phyloP scores from a whole-genome alignment of 169 alveolate species.

The Cryptosporidium canis region DNA sequence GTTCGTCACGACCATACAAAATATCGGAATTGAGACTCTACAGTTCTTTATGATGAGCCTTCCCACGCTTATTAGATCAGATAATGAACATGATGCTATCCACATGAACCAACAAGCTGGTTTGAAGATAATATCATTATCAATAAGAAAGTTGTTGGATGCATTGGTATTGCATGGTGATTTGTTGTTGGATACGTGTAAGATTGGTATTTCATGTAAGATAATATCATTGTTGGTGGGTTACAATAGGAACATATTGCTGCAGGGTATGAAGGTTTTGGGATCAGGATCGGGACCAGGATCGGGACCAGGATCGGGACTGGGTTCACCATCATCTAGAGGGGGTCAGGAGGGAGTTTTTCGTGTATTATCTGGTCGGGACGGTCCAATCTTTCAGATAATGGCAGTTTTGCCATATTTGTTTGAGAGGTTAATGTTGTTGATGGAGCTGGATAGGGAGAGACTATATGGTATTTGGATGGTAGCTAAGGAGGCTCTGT shows the following conservation, averaged over 20 bases:
- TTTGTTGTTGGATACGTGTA: slow-evolving; percentile 21
- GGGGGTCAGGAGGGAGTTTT: too few relatives aligned
- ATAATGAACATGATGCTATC: background rate
- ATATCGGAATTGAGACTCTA: slow-evolving; percentile 36
- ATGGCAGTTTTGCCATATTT: slow-evolving; percentile 26
- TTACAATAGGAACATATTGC: slow-evolving; percentile 14
- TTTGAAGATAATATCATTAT: background rate
- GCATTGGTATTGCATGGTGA: background rate
- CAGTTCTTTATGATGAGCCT: slow-evolving; percentile 18
- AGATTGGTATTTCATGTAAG: slow-evolving; percentile 48
- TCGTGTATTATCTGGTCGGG: background rate
- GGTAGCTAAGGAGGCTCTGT: slow-evolving; percentile 36
- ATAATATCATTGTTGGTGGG: slow-evolving; percentile 39
- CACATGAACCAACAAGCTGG: too few relatives aligned
- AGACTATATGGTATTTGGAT: slow-evolving; percentile 29
- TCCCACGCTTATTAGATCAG: background rate
- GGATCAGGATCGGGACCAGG: background rate
- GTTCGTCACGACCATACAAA: slow-evolving; percentile 42
- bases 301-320: background rate
- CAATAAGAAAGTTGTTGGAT: slow-evolving; percentile 5
- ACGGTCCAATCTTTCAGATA: background rate
- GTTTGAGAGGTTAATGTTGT: background rate
- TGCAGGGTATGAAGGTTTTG: background rate
- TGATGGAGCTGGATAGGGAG: background rate
- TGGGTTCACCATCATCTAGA: background rate